Evolutionary conservation across 2,329 filamentous ascomycete genomes (phyloP), one percentile per base, ranked within the genome.

Genomic region (Alternaria postmessia): DNA sequence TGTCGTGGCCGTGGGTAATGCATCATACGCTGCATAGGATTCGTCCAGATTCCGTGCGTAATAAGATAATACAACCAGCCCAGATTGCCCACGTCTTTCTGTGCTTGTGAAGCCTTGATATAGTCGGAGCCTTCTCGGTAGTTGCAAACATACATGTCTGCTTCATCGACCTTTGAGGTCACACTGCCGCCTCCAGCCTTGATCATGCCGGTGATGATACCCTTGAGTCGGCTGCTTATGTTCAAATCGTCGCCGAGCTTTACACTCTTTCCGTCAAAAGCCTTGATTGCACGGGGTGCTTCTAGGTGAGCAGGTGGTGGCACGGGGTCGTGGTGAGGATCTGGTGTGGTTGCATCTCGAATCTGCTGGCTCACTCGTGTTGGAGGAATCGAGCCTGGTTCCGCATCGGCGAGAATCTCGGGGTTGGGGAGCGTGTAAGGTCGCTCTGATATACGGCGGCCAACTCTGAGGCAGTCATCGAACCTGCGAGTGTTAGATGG

Each of bases 41-140:
- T 94, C 2, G 92, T 94, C 92, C 94, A 99, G 63, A 88, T 84
- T 73, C 97, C 94, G 68, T 91, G 88, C 3, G 92, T 92, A 74
- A 98, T 96, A 54, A 99, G 83, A 77, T 94, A 89, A 77, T 95
- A 98, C 12, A 99, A 84, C 95, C 95, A 99, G 0, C 93, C 89
- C 22, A 99, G 82, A 74, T 96, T 99, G 16, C 94, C 95, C 12
- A 99, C 92, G 42, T 94, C 89, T 70, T 94, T 96, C 56, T 88
- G 88, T 12, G 85, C 83, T 69, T 91, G 89, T 0, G 93, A 91
- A 5, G 95, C 94, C 42, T 84, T 82, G 26, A 91, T 76, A 74
- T 97, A 99, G 54, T 95, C 86, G 8, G 85, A 78, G 0, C 94
- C 94, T 28, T 94, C 91, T 39, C 95, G 91, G 75, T 90, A 97